phyloP scores from a whole-genome alignment of 306 rosid species.

The Cicer pinnatifidum region DNA sequence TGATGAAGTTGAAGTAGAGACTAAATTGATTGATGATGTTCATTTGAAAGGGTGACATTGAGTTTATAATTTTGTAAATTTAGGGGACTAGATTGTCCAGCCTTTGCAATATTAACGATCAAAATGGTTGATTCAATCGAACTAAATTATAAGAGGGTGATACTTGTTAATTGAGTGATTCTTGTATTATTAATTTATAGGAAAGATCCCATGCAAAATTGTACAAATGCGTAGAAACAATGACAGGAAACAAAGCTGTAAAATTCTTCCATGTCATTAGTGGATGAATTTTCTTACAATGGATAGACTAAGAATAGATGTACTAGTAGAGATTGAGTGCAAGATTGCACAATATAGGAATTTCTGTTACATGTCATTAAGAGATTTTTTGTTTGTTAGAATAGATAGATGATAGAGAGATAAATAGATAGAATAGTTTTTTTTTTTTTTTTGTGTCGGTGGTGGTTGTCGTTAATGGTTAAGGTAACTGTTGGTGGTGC shows the following conservation, averaged over 20 bases:
- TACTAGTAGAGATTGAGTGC: not conserved
- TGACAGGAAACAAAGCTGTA: not conserved
- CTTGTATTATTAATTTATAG: not conserved
- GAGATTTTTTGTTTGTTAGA: not conserved
- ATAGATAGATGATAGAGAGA: not conserved
- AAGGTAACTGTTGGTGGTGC: conserved; percentile 18
- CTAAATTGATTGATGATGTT: not conserved
- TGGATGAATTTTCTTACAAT: not conserved
- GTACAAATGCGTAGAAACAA: not conserved
- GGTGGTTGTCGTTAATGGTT: not conserved
- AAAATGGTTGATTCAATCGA: not conserved
- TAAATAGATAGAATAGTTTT: not conserved
- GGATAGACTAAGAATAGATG: not conserved
- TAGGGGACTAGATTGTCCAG: not conserved
- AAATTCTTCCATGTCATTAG: not conserved
- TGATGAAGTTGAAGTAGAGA: not conserved
- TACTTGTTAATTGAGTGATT: not conserved
- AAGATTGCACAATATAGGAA: not conserved
- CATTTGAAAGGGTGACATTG: not conserved
- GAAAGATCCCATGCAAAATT: not conserved
- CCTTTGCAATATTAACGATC: not conserved
- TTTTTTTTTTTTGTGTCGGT: not conserved
- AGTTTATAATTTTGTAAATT: not conserved
- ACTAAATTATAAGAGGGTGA: not conserved
- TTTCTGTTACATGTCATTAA: not conserved